phyloP scores from a whole-genome alignment of 192 early-diverging fungal genomes.

The Dispira simplex region DNA sequence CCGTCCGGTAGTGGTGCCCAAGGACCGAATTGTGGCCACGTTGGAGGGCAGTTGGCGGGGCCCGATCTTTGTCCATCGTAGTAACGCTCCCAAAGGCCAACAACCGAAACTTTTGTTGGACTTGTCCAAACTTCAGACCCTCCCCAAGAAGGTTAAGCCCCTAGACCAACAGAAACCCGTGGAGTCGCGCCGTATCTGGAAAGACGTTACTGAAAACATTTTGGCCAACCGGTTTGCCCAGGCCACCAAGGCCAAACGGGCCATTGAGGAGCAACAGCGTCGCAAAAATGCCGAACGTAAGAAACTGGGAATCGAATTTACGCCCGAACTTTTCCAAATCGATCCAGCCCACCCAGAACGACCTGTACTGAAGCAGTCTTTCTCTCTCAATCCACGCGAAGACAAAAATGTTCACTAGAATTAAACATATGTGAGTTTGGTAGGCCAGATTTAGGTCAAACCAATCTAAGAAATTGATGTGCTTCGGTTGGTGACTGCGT shows the following conservation, averaged over 20 bases:
- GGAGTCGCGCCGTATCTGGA: conserved; percentile 50
- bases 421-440: too few relatives aligned
- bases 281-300: conserved; percentile 29
- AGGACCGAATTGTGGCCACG: conserved; percentile 33
- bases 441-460: too few relatives aligned
- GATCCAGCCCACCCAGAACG: conserved; percentile 20
- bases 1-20: conserved; percentile 27
- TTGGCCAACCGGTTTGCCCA: conserved; percentile 32
- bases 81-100: conserved; percentile 7
- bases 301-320: conserved; percentile 28
- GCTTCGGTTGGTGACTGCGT: too few relatives aligned
- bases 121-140: conserved; percentile 25
- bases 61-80: conserved; percentile 25
- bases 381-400: too few relatives aligned
- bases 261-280: conserved; percentile 52
- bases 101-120: conserved; percentile 30
- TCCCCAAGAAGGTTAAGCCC: conserved; percentile 35
- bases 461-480: too few relatives aligned
- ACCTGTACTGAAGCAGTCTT: conserved; percentile 26
- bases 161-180: conserved; percentile 39
- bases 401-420: too few relatives aligned
- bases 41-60: conserved; percentile 50
- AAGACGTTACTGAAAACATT: conserved; percentile 38
- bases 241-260: conserved; percentile 48
- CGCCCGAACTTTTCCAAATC: conserved; percentile 42